phyloP scores from a whole-genome alignment of 2,329 filamentous ascomycete genomes.

The Emmonsia crescens region DNA sequence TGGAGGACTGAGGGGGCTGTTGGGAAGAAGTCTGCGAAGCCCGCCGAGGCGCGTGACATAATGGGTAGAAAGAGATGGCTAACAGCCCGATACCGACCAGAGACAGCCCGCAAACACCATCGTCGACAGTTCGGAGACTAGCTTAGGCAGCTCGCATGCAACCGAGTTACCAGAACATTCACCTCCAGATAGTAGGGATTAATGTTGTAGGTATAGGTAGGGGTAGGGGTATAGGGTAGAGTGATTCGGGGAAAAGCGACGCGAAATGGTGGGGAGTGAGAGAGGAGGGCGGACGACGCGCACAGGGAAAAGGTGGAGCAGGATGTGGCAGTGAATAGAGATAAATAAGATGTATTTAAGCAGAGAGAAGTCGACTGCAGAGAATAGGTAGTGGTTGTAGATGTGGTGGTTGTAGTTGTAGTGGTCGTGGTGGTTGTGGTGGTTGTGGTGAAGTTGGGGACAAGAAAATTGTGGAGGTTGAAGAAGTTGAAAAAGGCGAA shows the following conservation, averaged over 20 bases:
- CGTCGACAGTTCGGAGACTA: constrained; percentile 19
- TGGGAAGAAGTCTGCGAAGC: constrained; percentile 80
- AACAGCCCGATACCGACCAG: constrained; percentile 27
- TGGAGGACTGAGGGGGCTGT: constrained; percentile 57
- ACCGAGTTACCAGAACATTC: neutral
- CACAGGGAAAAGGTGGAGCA: neutral
- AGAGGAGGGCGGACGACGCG: neutral
- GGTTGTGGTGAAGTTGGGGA: neutral
- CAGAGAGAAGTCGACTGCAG: neutral
- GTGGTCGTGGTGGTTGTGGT: neutral
- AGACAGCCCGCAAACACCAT: constrained; percentile 30
- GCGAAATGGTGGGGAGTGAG: constrained; percentile 1
- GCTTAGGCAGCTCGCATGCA: constrained; percentile 1
- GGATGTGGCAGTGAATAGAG: neutral
- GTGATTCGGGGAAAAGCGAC: neutral
- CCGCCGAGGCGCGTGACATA: constrained; percentile 72
- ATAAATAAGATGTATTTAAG: neutral
- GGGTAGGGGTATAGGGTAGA: neutral
- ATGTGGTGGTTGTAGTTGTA: neutral
- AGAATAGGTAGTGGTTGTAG: neutral
- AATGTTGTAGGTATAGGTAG: neutral
- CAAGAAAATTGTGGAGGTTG: neutral
- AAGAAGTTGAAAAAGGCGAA: neutral
- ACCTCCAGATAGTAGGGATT: neutral
- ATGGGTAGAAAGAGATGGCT: constrained; percentile 40